Base-by-base conservation (phyloP, 352 stramenopile genomes). In the Pythium insidiosum region DNA sequence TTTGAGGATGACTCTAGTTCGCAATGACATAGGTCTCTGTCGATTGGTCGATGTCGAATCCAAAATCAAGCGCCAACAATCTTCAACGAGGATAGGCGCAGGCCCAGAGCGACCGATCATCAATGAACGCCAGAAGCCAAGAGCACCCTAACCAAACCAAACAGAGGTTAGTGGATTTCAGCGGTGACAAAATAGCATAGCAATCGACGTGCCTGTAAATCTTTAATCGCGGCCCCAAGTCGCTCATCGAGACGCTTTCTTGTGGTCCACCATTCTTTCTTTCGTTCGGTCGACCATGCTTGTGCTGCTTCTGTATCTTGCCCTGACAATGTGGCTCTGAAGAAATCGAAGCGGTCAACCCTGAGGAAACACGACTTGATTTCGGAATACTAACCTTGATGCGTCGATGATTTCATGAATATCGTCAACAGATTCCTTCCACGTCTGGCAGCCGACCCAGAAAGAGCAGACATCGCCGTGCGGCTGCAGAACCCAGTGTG, bases 201-300 rank as follows among this genome's bases (percentile, higher is more conserved):
- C 15, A 3, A 23, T 13, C 19, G 35, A 20, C 38, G 21, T 55
- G 89, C 80, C 77, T 89, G 61, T 43, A 88, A 65, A 13, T 55
- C 66, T 4, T 40, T 6, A 11, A 90, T 43, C 16, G 59, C 38
- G 20, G 57, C 34, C 22, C 56, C 46, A 16, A 93, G 62, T 15
- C 59, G 60, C 24, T 57, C 54, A 45, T 93, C 62, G 1, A 91
- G 50, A 15, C 69, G 31, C 10, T 80, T 76, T 40, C 81, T 70
- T 26, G 52, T 79, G 45, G 53, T 62, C 81, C 81, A 93, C 81
- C 81, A 93, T 20, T 67, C 39, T n/a, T 79, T 85, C 49, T 90
- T 91, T 33, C 77, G 65, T 9, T 78, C 53, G 2, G 62, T 46
- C 16, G 48, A 63, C 78, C 72, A 90, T 25, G 62, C 59, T 5